Evolutionary conservation across 371 early-diverging fungal species (phyloP), one percentile per base, ranked within the genome.

Genomic region (Lichtheimia ramosa): DNA sequence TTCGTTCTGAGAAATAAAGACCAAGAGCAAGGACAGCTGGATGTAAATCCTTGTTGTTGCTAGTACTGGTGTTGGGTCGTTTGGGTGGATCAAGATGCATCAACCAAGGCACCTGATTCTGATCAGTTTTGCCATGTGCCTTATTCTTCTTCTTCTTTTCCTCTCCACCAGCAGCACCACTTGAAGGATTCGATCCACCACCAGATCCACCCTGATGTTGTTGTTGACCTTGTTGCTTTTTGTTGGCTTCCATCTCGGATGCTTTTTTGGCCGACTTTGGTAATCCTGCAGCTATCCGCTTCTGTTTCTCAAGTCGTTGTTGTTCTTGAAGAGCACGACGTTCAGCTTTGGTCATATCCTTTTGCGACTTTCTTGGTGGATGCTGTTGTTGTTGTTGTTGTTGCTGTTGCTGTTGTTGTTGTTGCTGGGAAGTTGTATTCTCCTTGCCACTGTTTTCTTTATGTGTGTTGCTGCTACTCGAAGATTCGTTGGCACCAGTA

Each of bases 261-360:
- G 63, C 61, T 59, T 72, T 75, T 64, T 61, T 63, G 24, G 70
- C 70, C 16, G 58, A 64, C 28, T 65, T 77, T 51, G 59, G 79
- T 58, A 56, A 70, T 15, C 81, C 84, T 46, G 81, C 77, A 16
- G 82, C 81, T 10, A 73, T 41, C 20, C 82, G 79, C n/a, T 77
- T 81, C 48, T 79, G 80, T 74, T 93, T 84, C 67, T 86, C 92
- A 7, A 85, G 86, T 24, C 89, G 81, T 69, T 93, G 91, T 54
- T 82, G 79, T 61, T 93, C 93, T 73, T 91, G 82, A 48, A 89
- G 63, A 8, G 87, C 96, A 28, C 95, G 86, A 56, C 95, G 85
- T 78, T 96, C 95, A 15, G 93, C 93, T 65, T 94, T 96, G 28
- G 94, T 91, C 93, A 93, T 89, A 5, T 88, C 82, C 68, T 91